Evolutionary conservation across 176 grass and related monocot genomes (phyloP).

Genomic region (Oryza nivara): DNA sequence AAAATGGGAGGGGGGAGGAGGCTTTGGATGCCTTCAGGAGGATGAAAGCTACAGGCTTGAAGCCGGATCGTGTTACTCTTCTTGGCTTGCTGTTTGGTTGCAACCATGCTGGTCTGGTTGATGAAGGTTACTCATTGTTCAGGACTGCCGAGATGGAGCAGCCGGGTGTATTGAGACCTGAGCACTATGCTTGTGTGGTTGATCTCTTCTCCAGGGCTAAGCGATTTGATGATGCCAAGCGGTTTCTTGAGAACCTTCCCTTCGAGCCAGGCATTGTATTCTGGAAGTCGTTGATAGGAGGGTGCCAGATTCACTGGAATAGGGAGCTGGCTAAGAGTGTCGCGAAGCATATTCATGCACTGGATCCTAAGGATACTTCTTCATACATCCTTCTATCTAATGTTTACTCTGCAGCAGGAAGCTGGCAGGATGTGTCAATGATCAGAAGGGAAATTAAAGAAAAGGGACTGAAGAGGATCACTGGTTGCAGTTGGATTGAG

Average conservation of each 20-base stretch:
- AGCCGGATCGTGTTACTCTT: slow-evolving; percentile 57
- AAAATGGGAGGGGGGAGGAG: slow-evolving; percentile 66
- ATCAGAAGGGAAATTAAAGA: slow-evolving; percentile 83
- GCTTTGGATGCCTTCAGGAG: slow-evolving; percentile 63
- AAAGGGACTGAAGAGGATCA: slow-evolving; percentile 82
- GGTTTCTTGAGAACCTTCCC: slow-evolving; percentile 73
- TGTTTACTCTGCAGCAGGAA: slow-evolving; percentile 70
- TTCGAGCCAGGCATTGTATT: slow-evolving; percentile 80
- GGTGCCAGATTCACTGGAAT: slow-evolving; percentile 68
- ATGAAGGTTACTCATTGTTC: slow-evolving; percentile 67
- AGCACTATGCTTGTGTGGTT: slow-evolving; percentile 84
- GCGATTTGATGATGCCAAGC: slow-evolving; percentile 58
- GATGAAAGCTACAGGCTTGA: slow-evolving; percentile 61
- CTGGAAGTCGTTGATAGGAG: slow-evolving; percentile 79
- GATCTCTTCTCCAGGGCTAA: slow-evolving; percentile 71
- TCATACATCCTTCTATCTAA: slow-evolving; percentile 86
- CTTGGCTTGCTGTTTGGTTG: slow-evolving; percentile 75
- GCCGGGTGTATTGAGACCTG: slow-evolving; percentile 49
- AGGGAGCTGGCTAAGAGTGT: slow-evolving; percentile 52
- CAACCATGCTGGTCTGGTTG: slow-evolving; percentile 75
- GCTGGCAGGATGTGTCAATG: slow-evolving; percentile 63
- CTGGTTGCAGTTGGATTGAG: slow-evolving; percentile 94
- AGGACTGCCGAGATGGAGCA: slow-evolving; percentile 55
- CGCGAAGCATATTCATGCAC: slow-evolving; percentile 41
- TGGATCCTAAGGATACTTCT: slow-evolving; percentile 71